These are phyloP conservation scores for Nannizziopsis arthrosporioides DNA, from an alignment of 2,329 filamentous ascomycete genomes.

Conservation along the genomic window DNA sequence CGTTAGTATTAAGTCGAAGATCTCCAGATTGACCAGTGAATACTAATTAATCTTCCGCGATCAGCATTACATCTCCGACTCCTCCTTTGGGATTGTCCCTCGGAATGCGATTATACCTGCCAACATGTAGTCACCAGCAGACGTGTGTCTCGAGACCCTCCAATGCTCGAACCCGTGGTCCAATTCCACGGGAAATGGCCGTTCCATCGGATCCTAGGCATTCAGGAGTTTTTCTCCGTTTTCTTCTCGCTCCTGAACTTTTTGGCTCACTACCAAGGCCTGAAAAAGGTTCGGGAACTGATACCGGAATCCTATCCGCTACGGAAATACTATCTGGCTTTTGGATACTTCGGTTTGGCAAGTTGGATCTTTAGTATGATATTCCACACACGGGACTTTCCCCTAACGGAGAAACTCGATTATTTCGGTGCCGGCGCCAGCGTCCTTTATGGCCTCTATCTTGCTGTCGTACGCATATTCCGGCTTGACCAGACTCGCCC, in stretches of 20 bases:
- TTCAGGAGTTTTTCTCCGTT: slow-evolving; percentile 90
- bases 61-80: slow-evolving; percentile 72
- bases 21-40: no score
- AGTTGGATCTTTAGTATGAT: slow-evolving; percentile 83
- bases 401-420: slow-evolving; percentile 79
- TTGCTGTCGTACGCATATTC: slow-evolving; percentile 69
- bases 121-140: slow-evolving; percentile 77
- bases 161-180: slow-evolving; percentile 56
- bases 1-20: slow-evolving; percentile 45
- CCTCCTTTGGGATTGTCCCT: slow-evolving; percentile 80
- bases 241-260: slow-evolving; percentile 90
- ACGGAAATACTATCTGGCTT: slow-evolving; percentile 64
- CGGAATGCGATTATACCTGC: slow-evolving; percentile 96
- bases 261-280: slow-evolving; percentile 68
- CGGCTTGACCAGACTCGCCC: slow-evolving; percentile 55
- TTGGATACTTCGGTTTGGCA: slow-evolving; percentile 69
- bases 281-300: slow-evolving; percentile 54
- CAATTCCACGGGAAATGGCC: slow-evolving; percentile 99
- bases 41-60: neutral
- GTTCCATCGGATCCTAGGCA: slow-evolving; percentile 76
- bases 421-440: slow-evolving; percentile 88
- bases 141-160: slow-evolving; percentile 54
- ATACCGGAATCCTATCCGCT: slow-evolving; percentile 66
- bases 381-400: slow-evolving; percentile 85
- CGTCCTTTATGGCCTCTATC: slow-evolving; percentile 85